These are phyloP conservation scores for Cucurbita maxima DNA, from an alignment of 306 rosid species.

Conservation along the genomic window DNA sequence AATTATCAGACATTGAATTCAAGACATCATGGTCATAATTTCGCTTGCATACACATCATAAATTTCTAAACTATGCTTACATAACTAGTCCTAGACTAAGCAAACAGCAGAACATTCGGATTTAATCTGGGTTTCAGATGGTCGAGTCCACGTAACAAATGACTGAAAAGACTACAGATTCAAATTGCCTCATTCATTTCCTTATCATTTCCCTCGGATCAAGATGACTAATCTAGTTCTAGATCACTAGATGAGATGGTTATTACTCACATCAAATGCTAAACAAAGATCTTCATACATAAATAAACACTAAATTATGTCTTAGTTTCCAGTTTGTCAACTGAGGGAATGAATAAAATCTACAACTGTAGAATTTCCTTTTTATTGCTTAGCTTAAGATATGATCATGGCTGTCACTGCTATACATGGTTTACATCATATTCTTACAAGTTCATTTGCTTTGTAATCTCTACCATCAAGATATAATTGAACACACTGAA, in stretches of 20 bases:
- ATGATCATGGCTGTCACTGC: background rate
- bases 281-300: background rate
- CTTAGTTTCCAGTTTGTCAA: background rate
- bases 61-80: background rate
- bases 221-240: background rate
- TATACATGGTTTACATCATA: background rate
- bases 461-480: background rate
- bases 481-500: background rate
- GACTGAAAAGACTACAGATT: background rate
- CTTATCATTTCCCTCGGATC: background rate
- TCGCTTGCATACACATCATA: background rate
- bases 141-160: background rate
- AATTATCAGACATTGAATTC: too few relatives aligned
- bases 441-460: background rate
- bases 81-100: background rate
- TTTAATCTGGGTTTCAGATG: background rate
- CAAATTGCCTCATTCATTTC: background rate
- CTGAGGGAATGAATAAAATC: background rate
- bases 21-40: background rate
- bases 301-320: background rate
- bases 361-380: background rate
- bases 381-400: background rate
- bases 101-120: background rate
- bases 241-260: background rate
- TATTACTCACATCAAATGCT: background rate